phyloP scores from a whole-genome alignment of 73 alveolate species.

The Paramecium sexaurelia region DNA sequence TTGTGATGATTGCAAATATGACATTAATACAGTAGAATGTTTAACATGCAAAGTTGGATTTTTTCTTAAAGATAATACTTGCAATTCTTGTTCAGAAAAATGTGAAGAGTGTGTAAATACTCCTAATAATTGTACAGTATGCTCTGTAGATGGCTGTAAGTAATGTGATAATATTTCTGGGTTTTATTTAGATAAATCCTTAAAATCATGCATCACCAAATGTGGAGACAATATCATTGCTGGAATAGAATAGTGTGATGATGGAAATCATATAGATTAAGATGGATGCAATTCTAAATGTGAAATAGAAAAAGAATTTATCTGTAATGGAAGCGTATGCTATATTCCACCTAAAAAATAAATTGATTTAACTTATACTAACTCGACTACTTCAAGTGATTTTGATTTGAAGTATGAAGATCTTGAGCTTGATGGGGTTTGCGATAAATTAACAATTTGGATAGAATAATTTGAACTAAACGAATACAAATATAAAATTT shows the following conservation, averaged over 20 bases:
- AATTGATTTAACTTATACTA: not conserved
- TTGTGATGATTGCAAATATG: not conserved
- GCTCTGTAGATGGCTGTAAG: not conserved
- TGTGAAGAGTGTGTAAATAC: not conserved
- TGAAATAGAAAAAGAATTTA: slow-evolving; percentile 35
- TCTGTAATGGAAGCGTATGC: not conserved
- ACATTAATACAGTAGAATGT: not conserved
- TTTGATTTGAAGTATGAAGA: not conserved
- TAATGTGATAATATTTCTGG: not conserved
- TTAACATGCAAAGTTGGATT: not conserved
- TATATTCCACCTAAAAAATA: not conserved
- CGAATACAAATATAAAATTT: not conserved
- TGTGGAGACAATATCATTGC: slow-evolving; percentile 27
- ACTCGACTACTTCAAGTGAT: not conserved
- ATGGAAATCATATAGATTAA: slow-evolving; percentile 7
- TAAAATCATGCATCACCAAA: not conserved
- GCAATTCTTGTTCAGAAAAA: not conserved
- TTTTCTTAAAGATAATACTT: not conserved
- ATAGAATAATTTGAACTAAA: not conserved
- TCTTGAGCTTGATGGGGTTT: not conserved
- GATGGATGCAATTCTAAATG: slow-evolving; percentile 53
- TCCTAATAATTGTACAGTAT: not conserved
- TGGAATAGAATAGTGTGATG: slow-evolving; percentile 16
- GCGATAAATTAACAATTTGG: not conserved
- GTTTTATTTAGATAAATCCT: not conserved